phyloP scores from a whole-genome alignment of 306 rosid genomes.

The Acmispon strigosus region DNA sequence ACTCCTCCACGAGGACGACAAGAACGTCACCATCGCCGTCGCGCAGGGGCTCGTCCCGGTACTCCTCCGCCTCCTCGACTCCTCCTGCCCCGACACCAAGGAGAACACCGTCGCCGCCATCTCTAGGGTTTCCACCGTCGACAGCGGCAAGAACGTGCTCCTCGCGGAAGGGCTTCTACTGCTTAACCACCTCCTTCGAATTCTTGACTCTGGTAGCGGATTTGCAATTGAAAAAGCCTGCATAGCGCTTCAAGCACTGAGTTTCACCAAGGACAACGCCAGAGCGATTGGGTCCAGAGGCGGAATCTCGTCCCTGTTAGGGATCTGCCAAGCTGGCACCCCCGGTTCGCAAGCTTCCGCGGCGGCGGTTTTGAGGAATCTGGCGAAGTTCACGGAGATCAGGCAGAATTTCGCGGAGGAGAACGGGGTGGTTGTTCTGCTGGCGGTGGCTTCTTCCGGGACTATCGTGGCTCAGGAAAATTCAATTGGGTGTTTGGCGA shows the following conservation, averaged over 20 bases:
- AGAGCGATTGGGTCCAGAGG: slow-evolving; percentile 83
- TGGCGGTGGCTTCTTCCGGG: slow-evolving; percentile 64
- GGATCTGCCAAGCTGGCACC: slow-evolving; percentile 81
- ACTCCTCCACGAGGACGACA: slow-evolving; percentile 62
- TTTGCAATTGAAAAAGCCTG: slow-evolving; percentile 74
- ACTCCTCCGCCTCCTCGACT: slow-evolving; percentile 65
- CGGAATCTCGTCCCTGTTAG: slow-evolving; percentile 79
- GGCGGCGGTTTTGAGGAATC: slow-evolving; percentile 68
- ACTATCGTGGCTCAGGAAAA: slow-evolving; percentile 69
- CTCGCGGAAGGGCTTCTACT: slow-evolving; percentile 73
- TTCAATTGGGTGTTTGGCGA: slow-evolving; percentile 66
- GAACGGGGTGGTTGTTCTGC: slow-evolving; percentile 53
- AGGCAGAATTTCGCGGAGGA: slow-evolving; percentile 68
- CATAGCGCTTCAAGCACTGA: slow-evolving; percentile 61
- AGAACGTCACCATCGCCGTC: slow-evolving; percentile 83
- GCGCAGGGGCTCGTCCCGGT: slow-evolving; percentile 91
- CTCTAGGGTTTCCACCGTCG: slow-evolving; percentile 63
- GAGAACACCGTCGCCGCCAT: slow-evolving; percentile 77
- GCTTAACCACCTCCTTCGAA: slow-evolving; percentile 61
- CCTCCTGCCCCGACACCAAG: slow-evolving; percentile 44
- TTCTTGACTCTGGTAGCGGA: slow-evolving; percentile 77
- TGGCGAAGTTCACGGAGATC: slow-evolving; percentile 51
- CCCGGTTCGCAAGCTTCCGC: slow-evolving; percentile 87
- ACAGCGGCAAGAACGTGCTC: slow-evolving; percentile 51
- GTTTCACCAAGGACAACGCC: slow-evolving; percentile 64